phyloP scores from a whole-genome alignment of 306 rosid genomes.

The Coriaria nepalensis region DNA sequence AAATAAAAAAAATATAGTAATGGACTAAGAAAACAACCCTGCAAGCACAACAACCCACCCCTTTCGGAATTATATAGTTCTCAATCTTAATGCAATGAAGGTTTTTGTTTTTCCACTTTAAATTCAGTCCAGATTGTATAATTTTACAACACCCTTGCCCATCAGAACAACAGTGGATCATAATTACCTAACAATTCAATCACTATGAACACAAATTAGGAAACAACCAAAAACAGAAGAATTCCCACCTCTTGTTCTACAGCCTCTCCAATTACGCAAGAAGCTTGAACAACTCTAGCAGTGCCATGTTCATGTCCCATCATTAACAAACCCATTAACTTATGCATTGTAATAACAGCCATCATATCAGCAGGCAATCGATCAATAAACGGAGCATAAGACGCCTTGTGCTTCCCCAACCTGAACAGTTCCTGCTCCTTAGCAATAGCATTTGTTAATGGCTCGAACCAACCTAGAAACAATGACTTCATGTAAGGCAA shows the following conservation, averaged over 20 bases:
- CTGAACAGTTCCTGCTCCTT: conserved; percentile 50
- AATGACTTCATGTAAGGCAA: conserved; percentile 77
- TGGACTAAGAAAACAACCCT: too few species aligned
- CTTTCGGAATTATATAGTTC: too few species aligned
- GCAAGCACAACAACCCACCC: too few species aligned
- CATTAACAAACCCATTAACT: conserved; percentile 76
- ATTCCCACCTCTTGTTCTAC: conserved; percentile 76
- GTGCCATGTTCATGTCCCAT: conserved; percentile 38
- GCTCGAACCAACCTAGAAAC: conserved; percentile 98
- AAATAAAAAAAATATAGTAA: background rate
- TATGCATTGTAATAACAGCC: conserved; percentile 90
- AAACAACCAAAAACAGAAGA: background rate
- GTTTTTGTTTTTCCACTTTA: too few species aligned
- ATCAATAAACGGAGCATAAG: conserved; percentile 43
- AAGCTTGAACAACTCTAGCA: conserved; percentile 52
- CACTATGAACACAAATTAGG: background rate
- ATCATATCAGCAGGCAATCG: conserved; percentile 74
- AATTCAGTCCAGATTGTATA: too few species aligned
- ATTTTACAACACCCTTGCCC: too few species aligned
- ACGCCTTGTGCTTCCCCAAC: conserved; percentile 27
- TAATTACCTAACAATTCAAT: background rate
- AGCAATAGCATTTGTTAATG: conserved; percentile 47
- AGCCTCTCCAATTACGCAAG: conserved; percentile 67
- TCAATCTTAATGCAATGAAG: too few species aligned
- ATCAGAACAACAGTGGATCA: too few species aligned